Evolutionary conservation across 2,329 filamentous ascomycete genomes (phyloP).

Genomic region (Coniochaeta sp.): DNA sequence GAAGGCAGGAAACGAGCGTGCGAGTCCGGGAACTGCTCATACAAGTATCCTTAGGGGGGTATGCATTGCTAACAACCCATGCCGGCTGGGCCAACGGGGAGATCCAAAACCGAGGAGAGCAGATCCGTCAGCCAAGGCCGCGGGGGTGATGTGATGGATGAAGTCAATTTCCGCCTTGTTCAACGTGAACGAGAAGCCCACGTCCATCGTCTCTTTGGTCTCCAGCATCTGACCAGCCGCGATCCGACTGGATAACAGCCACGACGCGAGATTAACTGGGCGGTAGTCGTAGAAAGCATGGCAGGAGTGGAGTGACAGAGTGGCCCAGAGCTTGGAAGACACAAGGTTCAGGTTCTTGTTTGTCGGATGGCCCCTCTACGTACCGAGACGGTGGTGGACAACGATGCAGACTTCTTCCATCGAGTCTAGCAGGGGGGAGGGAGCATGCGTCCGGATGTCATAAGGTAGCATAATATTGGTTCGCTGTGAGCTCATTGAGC

Average conservation of each 20-base stretch:
- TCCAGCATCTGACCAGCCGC: not conserved
- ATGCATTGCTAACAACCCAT: not conserved
- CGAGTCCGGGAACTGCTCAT: not conserved
- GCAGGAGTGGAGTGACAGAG: not conserved
- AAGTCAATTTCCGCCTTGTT: constrained; percentile 1
- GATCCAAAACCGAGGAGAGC: not conserved
- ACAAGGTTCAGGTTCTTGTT: not conserved
- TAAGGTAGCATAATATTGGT: not conserved
- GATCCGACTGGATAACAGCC: constrained; percentile 1
- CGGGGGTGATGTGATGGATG: constrained; percentile 1
- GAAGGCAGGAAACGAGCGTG: not conserved
- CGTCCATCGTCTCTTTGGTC: not conserved
- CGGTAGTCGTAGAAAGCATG: not conserved
- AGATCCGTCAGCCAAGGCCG: not conserved
- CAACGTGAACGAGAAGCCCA: not conserved
- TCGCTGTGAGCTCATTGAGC: not conserved
- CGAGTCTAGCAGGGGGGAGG: not conserved
- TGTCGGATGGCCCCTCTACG: not conserved
- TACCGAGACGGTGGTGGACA: not conserved
- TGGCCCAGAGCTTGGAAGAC: not conserved
- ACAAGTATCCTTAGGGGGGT: not conserved
- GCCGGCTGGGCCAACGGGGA: too few species aligned
- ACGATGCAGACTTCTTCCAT: not conserved
- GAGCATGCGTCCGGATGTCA: not conserved
- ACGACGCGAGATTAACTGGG: not conserved